Conservation (phyloP, 306 rosid species). For the Biancaea sappan region DNA sequence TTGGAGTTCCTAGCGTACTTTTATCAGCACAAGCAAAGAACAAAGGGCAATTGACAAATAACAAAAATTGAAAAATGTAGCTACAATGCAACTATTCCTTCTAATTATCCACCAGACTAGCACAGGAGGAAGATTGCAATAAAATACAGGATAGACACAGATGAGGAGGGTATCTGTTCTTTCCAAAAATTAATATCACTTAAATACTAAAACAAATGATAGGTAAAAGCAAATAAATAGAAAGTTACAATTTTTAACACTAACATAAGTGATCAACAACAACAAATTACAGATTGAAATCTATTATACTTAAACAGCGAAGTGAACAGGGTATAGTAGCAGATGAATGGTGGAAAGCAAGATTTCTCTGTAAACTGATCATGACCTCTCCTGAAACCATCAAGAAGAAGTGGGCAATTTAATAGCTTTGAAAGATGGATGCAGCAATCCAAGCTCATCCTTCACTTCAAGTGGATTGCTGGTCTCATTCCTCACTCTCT, state of each 20-base stretch:
- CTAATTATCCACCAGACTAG: not conserved
- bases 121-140: not conserved
- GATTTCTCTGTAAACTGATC: not conserved
- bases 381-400: conserved; percentile 8
- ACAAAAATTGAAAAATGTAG: not conserved
- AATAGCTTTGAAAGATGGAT: conserved; percentile 67
- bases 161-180: conserved; percentile 15
- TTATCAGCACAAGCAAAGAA: not conserved
- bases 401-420: conserved; percentile 50
- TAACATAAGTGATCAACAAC: conserved; percentile 23
- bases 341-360: conserved; percentile 12
- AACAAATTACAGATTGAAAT: conserved; percentile 36
- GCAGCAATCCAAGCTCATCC: conserved; percentile 83
- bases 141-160: conserved; percentile 10
- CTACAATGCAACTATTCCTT: conserved; percentile 1
- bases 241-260: conserved; percentile 34
- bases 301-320: conserved; percentile 14
- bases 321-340: conserved; percentile 22
- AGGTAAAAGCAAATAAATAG: conserved; percentile 28
- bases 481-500: conserved; percentile 69
- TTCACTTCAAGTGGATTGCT: conserved; percentile 60
- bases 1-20: not conserved
- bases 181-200: conserved; percentile 30
- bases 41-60: not conserved
- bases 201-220: conserved; percentile 22